Percentiles rank a stretch among this genome's conserved stretches.
These are phyloP conservation scores for Diplocarpon mali DNA, from an alignment of 2,329 filamentous ascomycete species.

Conservation along the genomic window DNA sequence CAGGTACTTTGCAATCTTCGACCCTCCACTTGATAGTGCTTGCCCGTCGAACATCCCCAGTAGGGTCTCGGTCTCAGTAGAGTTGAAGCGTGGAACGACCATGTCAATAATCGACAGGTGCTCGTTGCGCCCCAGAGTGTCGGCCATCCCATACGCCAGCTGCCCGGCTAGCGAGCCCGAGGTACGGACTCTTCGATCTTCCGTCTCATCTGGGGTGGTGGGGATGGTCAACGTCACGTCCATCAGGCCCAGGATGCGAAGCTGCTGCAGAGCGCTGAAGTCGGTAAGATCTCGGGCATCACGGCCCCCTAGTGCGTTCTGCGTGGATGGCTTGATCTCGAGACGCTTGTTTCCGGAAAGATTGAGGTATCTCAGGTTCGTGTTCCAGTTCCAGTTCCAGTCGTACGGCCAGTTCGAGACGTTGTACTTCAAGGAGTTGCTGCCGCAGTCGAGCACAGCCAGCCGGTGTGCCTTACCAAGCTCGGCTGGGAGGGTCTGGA, in stretches of 20 bases:
- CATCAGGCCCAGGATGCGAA: constrained; percentile 88
- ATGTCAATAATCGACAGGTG: constrained; percentile 93
- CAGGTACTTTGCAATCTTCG: constrained; percentile 90
- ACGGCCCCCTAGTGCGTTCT: constrained; percentile 56
- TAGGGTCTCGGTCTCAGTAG: constrained; percentile 79
- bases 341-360: constrained; percentile 92
- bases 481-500: constrained; percentile 90
- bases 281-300: constrained; percentile 69
- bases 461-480: constrained; percentile 89
- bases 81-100: constrained; percentile 84
- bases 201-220: constrained; percentile 87
- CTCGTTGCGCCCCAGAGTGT: constrained; percentile 85
- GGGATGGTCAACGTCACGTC: constrained; percentile 92
- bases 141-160: constrained; percentile 93
- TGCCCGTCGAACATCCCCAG: constrained; percentile 96
- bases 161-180: constrained; percentile 87
- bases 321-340: constrained; percentile 73
- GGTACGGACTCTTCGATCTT: constrained; percentile 91
- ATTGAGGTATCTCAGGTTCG: constrained; percentile 88
- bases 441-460: constrained; percentile 85
- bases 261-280: constrained; percentile 72
- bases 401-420: constrained; percentile 98
- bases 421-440: constrained; percentile 94
- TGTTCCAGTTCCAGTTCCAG: constrained; percentile 99
- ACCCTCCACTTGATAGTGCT: constrained; percentile 76